Evolutionary conservation across 805 yeast species (phyloP), one percentile per base, ranked within the genome.

Genomic region (Candida manassasensis): DNA sequence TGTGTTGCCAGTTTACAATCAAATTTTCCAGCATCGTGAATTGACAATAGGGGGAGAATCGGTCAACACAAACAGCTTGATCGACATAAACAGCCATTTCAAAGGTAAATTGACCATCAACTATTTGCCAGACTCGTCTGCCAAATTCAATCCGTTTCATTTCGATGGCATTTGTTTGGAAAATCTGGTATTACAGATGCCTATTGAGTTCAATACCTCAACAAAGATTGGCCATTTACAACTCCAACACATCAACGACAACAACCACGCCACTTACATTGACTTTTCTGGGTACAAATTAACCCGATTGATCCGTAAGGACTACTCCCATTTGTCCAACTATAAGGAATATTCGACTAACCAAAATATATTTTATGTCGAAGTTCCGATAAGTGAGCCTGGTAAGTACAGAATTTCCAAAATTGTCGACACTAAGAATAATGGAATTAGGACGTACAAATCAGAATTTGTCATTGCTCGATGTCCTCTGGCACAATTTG

Each of bases 101-200:
- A 82, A 77, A 49, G 98, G 98, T 29, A 79, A 78, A 28, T 84
- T 85, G 50, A 84, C 89, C 1, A 81, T 93, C 42, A 84, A 89
- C 50, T 84, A 84, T 42, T 64, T 93, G 22, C 97, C 98, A 0
- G 97, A 90, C 58, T 83, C 94, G 29, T 81, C 94, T 0, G 96
- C 94, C 4, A 67, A 71, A 49, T 61, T 93, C 47, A 87, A 89
- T 44, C 96, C 96, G 3, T 74, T 77, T 47, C 75, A 69, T 33
- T 77, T 74, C 34, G 53, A 52, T 19, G 67, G 75, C 4, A 73
- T 72, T 41, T 93, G 98, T 61, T 45, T 83, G 29, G 73, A 74
- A 12, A 44, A 52, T 10, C 57, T 64, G 12, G 13, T 24, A 16
- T 21, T 58, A 16, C 48, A 50, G 21, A 64, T 88, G 40, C 96